These are phyloP conservation scores for Vitis amurensis DNA, from an alignment of 164 flowering plant species.

Conservation along the genomic window DNA sequence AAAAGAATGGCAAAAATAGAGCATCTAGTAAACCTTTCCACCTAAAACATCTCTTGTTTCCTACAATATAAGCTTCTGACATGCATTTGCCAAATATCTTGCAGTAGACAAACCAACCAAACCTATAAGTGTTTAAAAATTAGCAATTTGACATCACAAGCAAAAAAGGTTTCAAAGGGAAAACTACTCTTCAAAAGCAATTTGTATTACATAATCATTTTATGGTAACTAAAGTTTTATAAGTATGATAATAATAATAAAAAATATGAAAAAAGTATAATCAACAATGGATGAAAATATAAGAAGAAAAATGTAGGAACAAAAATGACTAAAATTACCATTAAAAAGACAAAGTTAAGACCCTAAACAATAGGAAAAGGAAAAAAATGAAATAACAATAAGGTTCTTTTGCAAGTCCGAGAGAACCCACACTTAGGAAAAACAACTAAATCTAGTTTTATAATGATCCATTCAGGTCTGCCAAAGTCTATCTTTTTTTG, in stretches of 20 bases:
- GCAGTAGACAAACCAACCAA: slow-evolving; percentile 97
- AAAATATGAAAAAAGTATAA: neutral
- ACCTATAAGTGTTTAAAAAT: slow-evolving; percentile 45
- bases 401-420: neutral
- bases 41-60: slow-evolving; percentile 98
- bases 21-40: slow-evolving; percentile 74
- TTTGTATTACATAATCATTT: neutral
- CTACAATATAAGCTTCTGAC: slow-evolving; percentile 82
- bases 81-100: slow-evolving; percentile 97
- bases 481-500: too few species aligned
- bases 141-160: neutral
- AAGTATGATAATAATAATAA: neutral
- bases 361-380: neutral
- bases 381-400: neutral
- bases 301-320: neutral
- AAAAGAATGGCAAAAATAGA: neutral
- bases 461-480: too few species aligned
- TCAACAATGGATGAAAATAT: neutral
- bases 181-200: neutral
- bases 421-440: neutral
- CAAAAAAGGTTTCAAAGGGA: neutral
- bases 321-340: neutral
- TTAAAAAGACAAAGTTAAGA: neutral
- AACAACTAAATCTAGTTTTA: neutral
- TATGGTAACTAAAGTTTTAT: neutral